Percentiles rank a stretch among this genome's conserved stretches.
These are phyloP conservation scores for Ascochyta pisi DNA, from an alignment of 2,329 filamentous ascomycete species.

Conservation along the genomic window DNA sequence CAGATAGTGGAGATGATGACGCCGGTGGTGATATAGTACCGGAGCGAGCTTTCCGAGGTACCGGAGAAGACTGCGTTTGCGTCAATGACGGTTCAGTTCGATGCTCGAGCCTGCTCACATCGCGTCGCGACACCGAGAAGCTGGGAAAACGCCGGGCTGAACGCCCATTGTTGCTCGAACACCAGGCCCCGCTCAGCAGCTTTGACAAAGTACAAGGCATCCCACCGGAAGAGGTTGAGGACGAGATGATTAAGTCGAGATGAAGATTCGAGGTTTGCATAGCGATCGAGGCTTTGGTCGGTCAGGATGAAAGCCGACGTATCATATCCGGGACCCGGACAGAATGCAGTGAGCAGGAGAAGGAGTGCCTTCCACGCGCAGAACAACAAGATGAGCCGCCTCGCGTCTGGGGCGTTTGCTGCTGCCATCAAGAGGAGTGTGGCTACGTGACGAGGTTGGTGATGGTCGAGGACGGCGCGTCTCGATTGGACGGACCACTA, in stretches of 20 bases:
- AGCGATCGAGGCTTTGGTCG: constrained; percentile 30
- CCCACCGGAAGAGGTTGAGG: constrained; percentile 75
- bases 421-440: constrained; percentile 2
- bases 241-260: constrained; percentile 49
- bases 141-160: constrained; percentile 65
- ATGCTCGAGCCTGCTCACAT: constrained; percentile 44
- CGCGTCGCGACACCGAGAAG: constrained; percentile 51
- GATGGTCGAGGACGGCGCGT: constrained; percentile 3
- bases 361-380: constrained; percentile 71
- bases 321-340: constrained; percentile 72
- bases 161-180: constrained; percentile 88
- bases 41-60: constrained; percentile 16
- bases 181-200: constrained; percentile 68
- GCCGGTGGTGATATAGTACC: constrained; percentile 60
- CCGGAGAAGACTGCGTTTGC: constrained; percentile 47
- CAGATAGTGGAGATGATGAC: constrained; percentile 73
- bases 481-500: constrained; percentile 24
- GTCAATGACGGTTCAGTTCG: constrained; percentile 23
- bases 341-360: constrained; percentile 65
- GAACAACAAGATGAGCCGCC: constrained; percentile 54
- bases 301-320: constrained; percentile 71
- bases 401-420: constrained; percentile 1
- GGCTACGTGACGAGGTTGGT: constrained; percentile 4
- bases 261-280: constrained; percentile 26
- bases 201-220: constrained; percentile 77